Evolutionary conservation across 2,329 filamentous ascomycete genomes (phyloP).

Genomic region (Didymella pomorum): DNA sequence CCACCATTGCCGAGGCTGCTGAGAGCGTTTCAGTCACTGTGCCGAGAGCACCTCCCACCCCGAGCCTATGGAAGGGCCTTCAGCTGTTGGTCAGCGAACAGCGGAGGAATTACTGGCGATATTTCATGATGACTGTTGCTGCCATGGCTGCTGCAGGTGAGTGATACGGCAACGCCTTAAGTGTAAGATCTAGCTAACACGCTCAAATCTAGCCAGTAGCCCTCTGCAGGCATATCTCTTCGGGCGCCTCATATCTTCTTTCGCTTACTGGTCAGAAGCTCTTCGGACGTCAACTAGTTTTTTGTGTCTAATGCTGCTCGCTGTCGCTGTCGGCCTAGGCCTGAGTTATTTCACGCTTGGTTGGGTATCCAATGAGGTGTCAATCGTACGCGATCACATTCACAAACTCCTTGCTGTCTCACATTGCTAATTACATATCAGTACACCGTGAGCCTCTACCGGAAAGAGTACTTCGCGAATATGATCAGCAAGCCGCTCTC

Average conservation of each 20-base stretch:
- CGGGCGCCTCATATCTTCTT: constrained; percentile 34
- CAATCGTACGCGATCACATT: constrained; percentile 24
- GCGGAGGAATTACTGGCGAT: constrained; percentile 25
- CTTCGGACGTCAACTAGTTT: constrained; percentile 26
- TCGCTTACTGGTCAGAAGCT: constrained; percentile 28
- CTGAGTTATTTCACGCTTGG: constrained; percentile 35
- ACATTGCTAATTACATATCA: constrained; percentile 6
- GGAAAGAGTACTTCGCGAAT: constrained; percentile 80
- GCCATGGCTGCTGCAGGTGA: constrained; percentile 34
- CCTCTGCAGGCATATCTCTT: constrained; percentile 38
- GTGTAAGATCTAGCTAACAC: not conserved
- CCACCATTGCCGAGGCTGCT: not conserved
- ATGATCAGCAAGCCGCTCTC: constrained; percentile 90
- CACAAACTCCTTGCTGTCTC: not conserved
- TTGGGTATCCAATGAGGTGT: constrained; percentile 37
- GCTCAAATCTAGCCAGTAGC: constrained; percentile 23
- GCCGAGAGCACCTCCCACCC: not conserved
- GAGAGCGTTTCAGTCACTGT: not conserved
- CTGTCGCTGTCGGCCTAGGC: constrained; percentile 31
- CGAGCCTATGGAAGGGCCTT: constrained; percentile 9
- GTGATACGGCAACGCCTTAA: constrained; percentile 2
- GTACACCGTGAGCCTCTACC: constrained; percentile 69
- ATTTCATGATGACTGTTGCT: constrained; percentile 28
- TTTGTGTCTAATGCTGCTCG: constrained; percentile 56
- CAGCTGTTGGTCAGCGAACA: constrained; percentile 30